Evolutionary conservation across 345 rosid genomes (phyloP).

Genomic region (Populus deltoides): DNA sequence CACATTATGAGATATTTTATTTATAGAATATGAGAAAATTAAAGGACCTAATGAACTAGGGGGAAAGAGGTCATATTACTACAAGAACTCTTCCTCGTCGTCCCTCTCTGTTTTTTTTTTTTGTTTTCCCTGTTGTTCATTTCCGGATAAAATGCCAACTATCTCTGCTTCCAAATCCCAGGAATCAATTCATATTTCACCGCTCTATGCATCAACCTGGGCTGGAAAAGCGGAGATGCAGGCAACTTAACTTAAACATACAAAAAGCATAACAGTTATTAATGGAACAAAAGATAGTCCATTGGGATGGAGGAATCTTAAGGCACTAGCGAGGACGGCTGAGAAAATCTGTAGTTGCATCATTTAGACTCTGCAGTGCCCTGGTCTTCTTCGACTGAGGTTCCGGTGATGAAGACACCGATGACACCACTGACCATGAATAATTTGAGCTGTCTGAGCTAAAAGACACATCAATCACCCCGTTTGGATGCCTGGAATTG

Average conservation of each 20-base stretch:
- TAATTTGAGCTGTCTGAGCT: slow-evolving; percentile 55
- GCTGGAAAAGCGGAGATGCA: slow-evolving; percentile 46
- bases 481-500: slow-evolving; percentile 54
- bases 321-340: slow-evolving; percentile 36
- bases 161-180: slow-evolving; percentile 43
- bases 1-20: background rate
- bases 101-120: background rate
- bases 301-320: background rate
- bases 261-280: slow-evolving; percentile 7
- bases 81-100: slow-evolving; percentile 28
- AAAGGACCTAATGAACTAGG: background rate
- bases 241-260: slow-evolving; percentile 48
- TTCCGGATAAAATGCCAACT: slow-evolving; percentile 58
- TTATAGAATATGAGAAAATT: background rate
- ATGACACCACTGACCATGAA: slow-evolving; percentile 44
- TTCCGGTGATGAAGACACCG: slow-evolving; percentile 61
- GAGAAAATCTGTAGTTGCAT: slow-evolving; percentile 27
- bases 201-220: background rate
- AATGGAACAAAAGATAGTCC: slow-evolving; percentile 25
- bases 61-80: slow-evolving; percentile 7
- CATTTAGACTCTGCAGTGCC: slow-evolving; percentile 21
- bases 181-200: background rate
- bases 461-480: slow-evolving; percentile 61
- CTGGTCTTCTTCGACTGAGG: slow-evolving; percentile 48
- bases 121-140: slow-evolving; percentile 7